Evolutionary conservation across 331 rosid genomes (phyloP), one percentile per base, ranked within the genome.

Genomic region (Acacia pycnantha): DNA sequence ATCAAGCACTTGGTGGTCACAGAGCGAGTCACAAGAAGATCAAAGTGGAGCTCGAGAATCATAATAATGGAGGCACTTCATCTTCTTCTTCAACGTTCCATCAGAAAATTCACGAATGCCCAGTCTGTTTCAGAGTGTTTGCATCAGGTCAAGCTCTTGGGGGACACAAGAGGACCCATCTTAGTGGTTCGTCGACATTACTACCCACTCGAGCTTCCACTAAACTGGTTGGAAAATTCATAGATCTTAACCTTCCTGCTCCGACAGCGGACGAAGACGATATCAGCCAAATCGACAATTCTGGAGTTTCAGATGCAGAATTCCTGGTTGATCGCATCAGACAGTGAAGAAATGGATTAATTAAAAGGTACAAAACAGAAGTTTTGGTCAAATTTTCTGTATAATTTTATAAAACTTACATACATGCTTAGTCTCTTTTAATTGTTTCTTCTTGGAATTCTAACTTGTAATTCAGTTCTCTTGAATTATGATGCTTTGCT

Each of bases 201-300:
- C 48, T 84, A 9, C 24, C 26, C 3, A 68, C 33, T 48, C 80
- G 62, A 71, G 73, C 41, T 54, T 76, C 90, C 1, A 47, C 53
- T 0, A 89, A 82, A 80, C 47, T 86, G 1, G 82, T 83, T 8
- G 88, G 85, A 8, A 89, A 81, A 83, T 77, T 91, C 73, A 83
- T 96, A 86, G 99, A 96, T 90, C 99, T 96, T 73, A 96, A 96
- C 74, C 93, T 93, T 67, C 99, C 99, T 33, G 99, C 99, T 81
- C 91, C 98, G 0, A 40, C 81, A 11, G 96, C 41, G 1, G 41
- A 93, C 12, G 97, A 93, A 1, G 94, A 89, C 41, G 97, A 90
- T 29, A 51, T 68, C 40, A 89, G 95, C 82, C 97, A 92, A 81
- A 83, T 90, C 26, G 97, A 91, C 68, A 84, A 78, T 61, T 93